Evolutionary conservation across 208 protist genomes (phyloP).

Genomic region (Naegleria fowleri): DNA sequence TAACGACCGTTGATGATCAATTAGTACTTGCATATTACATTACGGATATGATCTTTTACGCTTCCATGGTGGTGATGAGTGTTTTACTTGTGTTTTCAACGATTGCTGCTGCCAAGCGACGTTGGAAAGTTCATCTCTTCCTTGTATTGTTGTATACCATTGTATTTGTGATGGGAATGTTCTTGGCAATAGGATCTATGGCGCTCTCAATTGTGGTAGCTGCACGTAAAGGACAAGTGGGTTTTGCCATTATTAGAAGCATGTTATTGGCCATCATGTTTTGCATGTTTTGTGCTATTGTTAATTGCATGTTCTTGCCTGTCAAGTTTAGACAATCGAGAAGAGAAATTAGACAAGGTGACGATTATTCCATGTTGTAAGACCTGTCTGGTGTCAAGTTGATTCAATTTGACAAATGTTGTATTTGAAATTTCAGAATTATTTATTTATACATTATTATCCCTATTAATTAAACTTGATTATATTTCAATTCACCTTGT

Average conservation of each 20-base stretch:
- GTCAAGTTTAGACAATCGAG: background rate
- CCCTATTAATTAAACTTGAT: no score
- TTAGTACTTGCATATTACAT: background rate
- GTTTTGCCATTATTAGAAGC: background rate
- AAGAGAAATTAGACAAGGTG: background rate
- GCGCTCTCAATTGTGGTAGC: background rate
- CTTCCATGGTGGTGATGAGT: background rate
- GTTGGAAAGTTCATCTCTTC: background rate
- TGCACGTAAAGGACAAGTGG: background rate
- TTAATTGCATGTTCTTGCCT: background rate
- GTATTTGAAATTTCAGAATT: no score
- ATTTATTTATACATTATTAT: no score
- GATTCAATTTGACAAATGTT: no score
- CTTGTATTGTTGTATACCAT: background rate
- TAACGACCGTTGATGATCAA: background rate
- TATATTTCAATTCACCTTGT: no score
- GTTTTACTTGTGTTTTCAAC: background rate
- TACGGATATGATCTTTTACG: background rate
- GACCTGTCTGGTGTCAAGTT: no score
- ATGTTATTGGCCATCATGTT: background rate
- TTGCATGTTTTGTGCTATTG: background rate
- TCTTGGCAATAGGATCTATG: background rate
- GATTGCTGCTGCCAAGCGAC: background rate
- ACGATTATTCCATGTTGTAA: background rate
- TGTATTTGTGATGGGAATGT: background rate